Percentiles rank a stretch among this genome's conserved stretches.
These are phyloP conservation scores for Gossypioides kirkii DNA, from an alignment of 345 rosid species.

Conservation along the genomic window DNA sequence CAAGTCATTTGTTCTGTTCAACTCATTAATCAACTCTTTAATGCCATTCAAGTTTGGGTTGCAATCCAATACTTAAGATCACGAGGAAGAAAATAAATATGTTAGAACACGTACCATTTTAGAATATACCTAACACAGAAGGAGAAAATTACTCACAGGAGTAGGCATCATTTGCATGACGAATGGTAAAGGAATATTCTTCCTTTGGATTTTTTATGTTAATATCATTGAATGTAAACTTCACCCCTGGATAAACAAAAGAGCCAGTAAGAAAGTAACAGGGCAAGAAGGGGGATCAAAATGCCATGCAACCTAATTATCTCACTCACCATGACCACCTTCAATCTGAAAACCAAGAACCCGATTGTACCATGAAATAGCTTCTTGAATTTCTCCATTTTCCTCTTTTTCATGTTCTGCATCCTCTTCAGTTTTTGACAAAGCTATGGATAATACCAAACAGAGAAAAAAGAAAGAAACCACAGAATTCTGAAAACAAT, in stretches of 20 bases:
- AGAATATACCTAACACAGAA: background rate
- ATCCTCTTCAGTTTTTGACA: conserved; percentile 43
- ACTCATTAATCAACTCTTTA: conserved; percentile 57
- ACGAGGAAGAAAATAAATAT: conserved; percentile 13
- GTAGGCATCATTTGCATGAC: conserved; percentile 62
- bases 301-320: background rate
- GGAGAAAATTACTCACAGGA: conserved; percentile 42
- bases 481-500: background rate
- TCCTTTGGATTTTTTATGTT: conserved; percentile 41
- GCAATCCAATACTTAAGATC: conserved; percentile 67
- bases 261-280: conserved; percentile 17
- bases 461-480: background rate
- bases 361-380: conserved; percentile 75
- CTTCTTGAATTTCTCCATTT: conserved; percentile 52
- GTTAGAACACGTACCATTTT: conserved; percentile 8
- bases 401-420: conserved; percentile 34
- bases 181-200: conserved; percentile 60
- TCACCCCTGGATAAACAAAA: conserved; percentile 55
- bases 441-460: conserved; percentile 26
- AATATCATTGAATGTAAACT: conserved; percentile 64
- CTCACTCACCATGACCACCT: conserved; percentile 71
- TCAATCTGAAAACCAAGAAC: conserved; percentile 75
- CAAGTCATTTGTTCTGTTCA: conserved; percentile 77
- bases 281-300: conserved; percentile 9
- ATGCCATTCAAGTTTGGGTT: conserved; percentile 49